These are phyloP conservation scores for Fusarium sp. DNA, from an alignment of 2,329 filamentous ascomycete species.

Conservation along the genomic window DNA sequence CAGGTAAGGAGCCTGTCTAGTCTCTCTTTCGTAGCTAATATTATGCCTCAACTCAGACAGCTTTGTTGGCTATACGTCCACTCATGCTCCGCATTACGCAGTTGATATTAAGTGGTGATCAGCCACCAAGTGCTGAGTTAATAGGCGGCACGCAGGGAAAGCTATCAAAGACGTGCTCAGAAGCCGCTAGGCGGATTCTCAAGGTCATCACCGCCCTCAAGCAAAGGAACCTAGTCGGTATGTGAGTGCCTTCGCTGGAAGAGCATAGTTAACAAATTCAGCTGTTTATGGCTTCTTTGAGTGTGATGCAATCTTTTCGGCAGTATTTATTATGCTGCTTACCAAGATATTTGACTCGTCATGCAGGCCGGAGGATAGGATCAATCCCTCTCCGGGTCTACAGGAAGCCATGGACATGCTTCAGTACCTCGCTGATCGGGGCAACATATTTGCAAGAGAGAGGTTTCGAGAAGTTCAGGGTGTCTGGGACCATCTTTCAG, in stretches of 20 bases:
- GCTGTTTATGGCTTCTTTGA: slow-evolving; percentile 18
- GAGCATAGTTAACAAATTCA: neutral
- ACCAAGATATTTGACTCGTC: slow-evolving; percentile 19
- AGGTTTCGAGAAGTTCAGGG: slow-evolving; percentile 7
- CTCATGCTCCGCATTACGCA: slow-evolving; percentile 13
- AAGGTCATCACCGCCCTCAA: neutral
- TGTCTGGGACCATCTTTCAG: neutral
- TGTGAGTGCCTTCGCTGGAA: neutral
- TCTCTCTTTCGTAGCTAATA: neutral
- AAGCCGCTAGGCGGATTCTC: slow-evolving; percentile 9
- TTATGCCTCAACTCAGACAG: neutral
- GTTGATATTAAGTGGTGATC: neutral
- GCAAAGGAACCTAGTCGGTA: neutral
- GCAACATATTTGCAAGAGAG: slow-evolving; percentile 15
- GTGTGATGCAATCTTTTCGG: slow-evolving; percentile 21
- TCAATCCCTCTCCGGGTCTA: slow-evolving; percentile 16
- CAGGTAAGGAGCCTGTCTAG: neutral
- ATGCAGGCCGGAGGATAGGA: slow-evolving; percentile 8
- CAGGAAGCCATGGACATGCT: slow-evolving; percentile 27
- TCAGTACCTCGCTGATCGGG: slow-evolving; percentile 18
- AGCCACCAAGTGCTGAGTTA: neutral
- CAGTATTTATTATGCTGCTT: slow-evolving; percentile 22
- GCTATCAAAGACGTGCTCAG: slow-evolving; percentile 11
- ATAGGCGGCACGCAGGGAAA: neutral
- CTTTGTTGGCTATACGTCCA: slow-evolving; percentile 7